Conservation (phyloP, 2,329 filamentous ascomycete genomes). For the Botrytis pseudocinerea region DNA sequence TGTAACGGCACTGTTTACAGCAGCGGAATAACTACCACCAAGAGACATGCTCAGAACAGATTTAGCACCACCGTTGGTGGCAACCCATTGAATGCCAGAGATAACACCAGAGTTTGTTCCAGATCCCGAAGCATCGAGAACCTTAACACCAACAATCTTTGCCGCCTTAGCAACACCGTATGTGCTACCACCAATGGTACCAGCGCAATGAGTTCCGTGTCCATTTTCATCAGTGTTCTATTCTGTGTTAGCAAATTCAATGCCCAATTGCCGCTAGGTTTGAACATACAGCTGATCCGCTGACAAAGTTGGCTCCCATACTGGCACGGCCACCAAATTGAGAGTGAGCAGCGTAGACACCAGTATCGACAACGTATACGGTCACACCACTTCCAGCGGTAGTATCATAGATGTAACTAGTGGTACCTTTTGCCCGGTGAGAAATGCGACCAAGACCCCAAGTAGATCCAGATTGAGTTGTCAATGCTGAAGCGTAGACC, state of each 20-base stretch:
- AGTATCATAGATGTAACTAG: conserved; percentile 41
- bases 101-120: conserved; percentile 44
- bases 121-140: conserved; percentile 39
- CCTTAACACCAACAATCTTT: conserved; percentile 45
- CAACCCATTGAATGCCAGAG: conserved; percentile 44
- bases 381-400: conserved; percentile 40
- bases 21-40: conserved; percentile 47
- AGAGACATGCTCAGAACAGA: conserved; percentile 59
- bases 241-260: conserved; percentile 15
- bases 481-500: conserved; percentile 38
- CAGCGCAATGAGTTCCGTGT: conserved; percentile 48
- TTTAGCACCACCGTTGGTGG: conserved; percentile 31
- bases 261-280: conserved; percentile 16
- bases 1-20: conserved; percentile 53
- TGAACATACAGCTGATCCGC: conserved; percentile 33
- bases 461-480: conserved; percentile 35
- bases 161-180: conserved; percentile 47
- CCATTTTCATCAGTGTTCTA: conserved; percentile 44
- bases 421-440: conserved; percentile 33
- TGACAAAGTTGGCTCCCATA: conserved; percentile 41
- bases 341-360: conserved; percentile 40
- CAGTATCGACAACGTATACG: conserved; percentile 44
- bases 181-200: conserved; percentile 41
- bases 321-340: conserved; percentile 43
- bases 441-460: conserved; percentile 43